Evolutionary conservation across 352 stramenopile species (phyloP).

Genomic region (Pythium sukuiense): DNA sequence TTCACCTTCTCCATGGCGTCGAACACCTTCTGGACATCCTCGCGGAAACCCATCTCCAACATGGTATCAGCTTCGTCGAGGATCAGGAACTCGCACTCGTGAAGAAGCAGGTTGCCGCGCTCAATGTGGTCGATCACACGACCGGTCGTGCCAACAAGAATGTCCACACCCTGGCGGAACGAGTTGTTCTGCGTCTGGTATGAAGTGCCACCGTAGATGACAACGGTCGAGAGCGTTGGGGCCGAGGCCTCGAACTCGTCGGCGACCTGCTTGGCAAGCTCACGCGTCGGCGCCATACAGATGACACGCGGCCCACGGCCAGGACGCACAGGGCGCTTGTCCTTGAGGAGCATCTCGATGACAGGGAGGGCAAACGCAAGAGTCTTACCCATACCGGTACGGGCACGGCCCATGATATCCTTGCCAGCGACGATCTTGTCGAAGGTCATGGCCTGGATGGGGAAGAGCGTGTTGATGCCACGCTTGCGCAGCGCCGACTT

Average conservation of each 20-base stretch:
- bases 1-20: slow-evolving; percentile 70
- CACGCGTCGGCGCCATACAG: slow-evolving; percentile 96
- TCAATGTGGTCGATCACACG: slow-evolving; percentile 94
- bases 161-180: slow-evolving; percentile 89
- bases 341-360: slow-evolving; percentile 89
- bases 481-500: slow-evolving; percentile 63
- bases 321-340: slow-evolving; percentile 70
- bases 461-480: slow-evolving; percentile 89
- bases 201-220: slow-evolving; percentile 91
- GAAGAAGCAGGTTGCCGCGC: slow-evolving; percentile 84
- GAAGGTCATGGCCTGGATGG: slow-evolving; percentile 94
- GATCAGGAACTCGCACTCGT: slow-evolving; percentile 91
- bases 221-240: slow-evolving; percentile 81
- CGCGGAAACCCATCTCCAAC: slow-evolving; percentile 96
- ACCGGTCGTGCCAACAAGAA: slow-evolving; percentile 92
- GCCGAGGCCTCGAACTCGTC: slow-evolving; percentile 85
- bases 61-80: slow-evolving; percentile 95
- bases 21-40: slow-evolving; percentile 95
- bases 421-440: slow-evolving; percentile 94
- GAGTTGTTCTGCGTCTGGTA: slow-evolving; percentile 89
- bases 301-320: slow-evolving; percentile 90
- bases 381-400: slow-evolving; percentile 98
- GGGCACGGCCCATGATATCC: slow-evolving; percentile 96
- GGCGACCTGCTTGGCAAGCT: slow-evolving; percentile 97
- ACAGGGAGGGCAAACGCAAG: slow-evolving; percentile 97